Base-by-base conservation (phyloP, 345 rosid genomes). In the Aethionema arabicum region DNA sequence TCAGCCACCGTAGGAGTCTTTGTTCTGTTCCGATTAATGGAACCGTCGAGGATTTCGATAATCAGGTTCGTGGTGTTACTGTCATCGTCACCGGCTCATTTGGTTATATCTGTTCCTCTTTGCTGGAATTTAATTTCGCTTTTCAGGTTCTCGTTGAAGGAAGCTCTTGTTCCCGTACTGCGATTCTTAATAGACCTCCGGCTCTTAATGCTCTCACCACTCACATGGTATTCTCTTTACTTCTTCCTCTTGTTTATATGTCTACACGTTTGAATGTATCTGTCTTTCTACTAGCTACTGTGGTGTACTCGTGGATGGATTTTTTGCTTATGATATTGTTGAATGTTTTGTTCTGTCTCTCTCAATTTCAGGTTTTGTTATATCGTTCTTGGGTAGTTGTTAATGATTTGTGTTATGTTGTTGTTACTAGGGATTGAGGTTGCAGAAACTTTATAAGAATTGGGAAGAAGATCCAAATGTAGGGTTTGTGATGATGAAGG, bases 381-480 rank as follows among this genome's bases (percentile, higher is more conserved):
- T 37, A 11, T 29, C 43, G 38, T 11, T 5, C 6, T 5, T 15
- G 27, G 12, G 39, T 43, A 31, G 6, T 31, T 21, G 2, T 9
- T 13, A 53, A 4, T 50, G 52, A 40, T 21, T 29, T 61, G 13
- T 11, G 7, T 4, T 65, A 8, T 36, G 0, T 16, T 46, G 38
- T 31, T 40, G 8, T 47, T 11, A 45, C 51, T 57, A 93, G 96
- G 85, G 88, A 15, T 59, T 49, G 50, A 84, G 79, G 64, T 63
- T 93, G 78, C 78, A 77, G 42, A 85, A 79, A 32, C 70, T 87
- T 66, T 93, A 87, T 67, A 81, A 75, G 67, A 75, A 80, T 51
- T 93, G 99, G 97, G 99, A 93, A 78, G 86, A 83, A 33, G 77
- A 90, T 82, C 86, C 91, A 2, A 64, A 81, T 67, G 58, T 91